Base-by-base conservation (phyloP, 2,329 filamentous ascomycete species). In the Saccharata proteae region DNA sequence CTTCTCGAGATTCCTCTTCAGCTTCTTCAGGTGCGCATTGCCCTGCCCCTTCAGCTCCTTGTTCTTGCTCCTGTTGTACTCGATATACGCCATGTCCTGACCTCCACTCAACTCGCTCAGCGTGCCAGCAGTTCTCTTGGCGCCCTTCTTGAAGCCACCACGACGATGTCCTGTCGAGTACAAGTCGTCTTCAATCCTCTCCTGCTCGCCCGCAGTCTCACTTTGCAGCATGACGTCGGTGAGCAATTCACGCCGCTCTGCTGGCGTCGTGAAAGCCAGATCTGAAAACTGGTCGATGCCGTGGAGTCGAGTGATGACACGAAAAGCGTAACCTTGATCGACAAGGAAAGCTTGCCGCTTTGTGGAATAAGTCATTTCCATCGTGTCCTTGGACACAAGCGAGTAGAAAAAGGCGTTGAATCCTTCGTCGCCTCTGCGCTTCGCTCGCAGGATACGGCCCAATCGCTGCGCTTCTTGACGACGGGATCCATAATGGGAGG, bases 361-460 rank as follows among this genome's bases (percentile, higher is more conserved):
- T 4, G 85, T 86, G 0, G 88, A 94, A 55, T 93, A 98, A 52
- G 77, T 90, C 88, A 98, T 96, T 55, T 98, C 90, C 39, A 86
- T 79, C 0, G 90, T 98, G 51, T 98, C 90, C 54, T 96, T 96
- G 5, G 83, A 93, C 3, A 98, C 90, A 1, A 98, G 70, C 0
- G 84, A 93, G 60, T 98, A 98, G 64, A 98, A 98, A 57, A 96
- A 98, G 0, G 90, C 90, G 51, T 98, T 98, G 58, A 98, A 98
- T 6, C 90, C 90, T 54, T 96, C 90, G 45, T 98, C 90, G 46
- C 94, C 96, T 52, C 90, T 73, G 12, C 90, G 75, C 60, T 98
- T 98, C 10, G 90, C 90, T 58, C 90, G 74, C 3, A 98, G 71
- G 45, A 98, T 96, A 30, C 90, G 79, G 3, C 90, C 90, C 0